These are phyloP conservation scores for Capronia coronata DNA, from an alignment of 2,329 filamentous ascomycete species.

Conservation along the genomic window DNA sequence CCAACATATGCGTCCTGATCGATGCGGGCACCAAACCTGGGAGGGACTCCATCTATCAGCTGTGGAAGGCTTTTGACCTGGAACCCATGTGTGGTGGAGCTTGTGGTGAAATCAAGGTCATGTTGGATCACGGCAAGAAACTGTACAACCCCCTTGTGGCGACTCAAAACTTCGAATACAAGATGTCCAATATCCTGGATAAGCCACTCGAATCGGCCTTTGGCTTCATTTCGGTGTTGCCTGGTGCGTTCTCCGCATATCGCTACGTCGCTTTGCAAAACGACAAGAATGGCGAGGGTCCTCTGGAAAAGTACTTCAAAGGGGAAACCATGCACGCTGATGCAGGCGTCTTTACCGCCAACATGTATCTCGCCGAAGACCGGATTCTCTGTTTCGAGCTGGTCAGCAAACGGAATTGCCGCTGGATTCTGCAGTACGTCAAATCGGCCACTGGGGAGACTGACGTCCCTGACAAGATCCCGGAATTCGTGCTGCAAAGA, in stretches of 20 bases:
- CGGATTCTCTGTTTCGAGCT: constrained; percentile 61
- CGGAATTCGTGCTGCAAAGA: constrained; percentile 92
- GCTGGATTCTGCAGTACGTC: constrained; percentile 97
- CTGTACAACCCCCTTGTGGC: constrained; percentile 89
- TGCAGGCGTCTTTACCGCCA: constrained; percentile 94
- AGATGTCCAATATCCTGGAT: constrained; percentile 98
- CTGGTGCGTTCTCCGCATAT: constrained; percentile 97
- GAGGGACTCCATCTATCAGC: constrained; percentile 88
- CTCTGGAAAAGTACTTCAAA: constrained; percentile 91
- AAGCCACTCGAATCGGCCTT: constrained; percentile 97
- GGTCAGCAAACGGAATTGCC: constrained; percentile 92
- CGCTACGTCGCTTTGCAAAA: constrained; percentile 91
- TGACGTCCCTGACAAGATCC: constrained; percentile 88
- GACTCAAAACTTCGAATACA: constrained; percentile 98
- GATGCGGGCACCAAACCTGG: constrained; percentile 95
- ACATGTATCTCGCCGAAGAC: constrained; percentile 53
- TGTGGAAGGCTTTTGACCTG: constrained; percentile 97
- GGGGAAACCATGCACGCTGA: constrained; percentile 94
- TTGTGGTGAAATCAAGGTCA: constrained; percentile 98
- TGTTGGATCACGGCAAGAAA: constrained; percentile 81
- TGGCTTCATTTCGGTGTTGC: constrained; percentile 93
- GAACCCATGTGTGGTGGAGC: constrained; percentile 97
- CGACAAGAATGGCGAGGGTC: constrained; percentile 88
- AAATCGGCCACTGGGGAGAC: constrained; percentile 96
- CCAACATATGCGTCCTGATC: constrained; percentile 92